These are phyloP conservation scores for Samsoniella hepiali DNA, from an alignment of 2,329 filamentous ascomycete genomes.

Conservation along the genomic window DNA sequence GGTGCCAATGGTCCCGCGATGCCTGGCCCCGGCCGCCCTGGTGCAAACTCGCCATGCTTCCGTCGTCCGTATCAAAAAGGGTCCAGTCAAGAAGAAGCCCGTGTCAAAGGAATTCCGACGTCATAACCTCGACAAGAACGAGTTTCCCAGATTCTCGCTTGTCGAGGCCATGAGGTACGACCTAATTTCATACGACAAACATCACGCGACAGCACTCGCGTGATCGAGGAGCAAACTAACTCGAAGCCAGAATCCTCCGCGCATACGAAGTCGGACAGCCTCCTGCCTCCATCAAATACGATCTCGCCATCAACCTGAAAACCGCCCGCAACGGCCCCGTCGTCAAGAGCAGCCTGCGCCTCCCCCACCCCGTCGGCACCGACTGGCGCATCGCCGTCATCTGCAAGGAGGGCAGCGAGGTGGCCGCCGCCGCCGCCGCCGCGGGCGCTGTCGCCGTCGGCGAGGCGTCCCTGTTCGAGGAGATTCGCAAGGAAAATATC, in stretches of 20 bases:
- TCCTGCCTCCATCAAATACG: slow-evolving; percentile 76
- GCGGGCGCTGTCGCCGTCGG: slow-evolving; percentile 82
- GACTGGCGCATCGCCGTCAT: slow-evolving; percentile 89
- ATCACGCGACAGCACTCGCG: not conserved
- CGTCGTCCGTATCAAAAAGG: slow-evolving; percentile 46
- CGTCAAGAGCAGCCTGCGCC: slow-evolving; percentile 79
- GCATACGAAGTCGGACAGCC: slow-evolving; percentile 86
- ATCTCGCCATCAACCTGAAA: slow-evolving; percentile 77
- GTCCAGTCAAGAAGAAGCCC: slow-evolving; percentile 52
- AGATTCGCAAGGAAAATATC: slow-evolving; percentile 69
- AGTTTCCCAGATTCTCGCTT: slow-evolving; percentile 68
- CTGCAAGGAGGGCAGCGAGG: slow-evolving; percentile 74
- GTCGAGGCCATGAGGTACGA: slow-evolving; percentile 87
- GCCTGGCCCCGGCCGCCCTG: slow-evolving; percentile 44
- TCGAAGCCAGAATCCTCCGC: slow-evolving; percentile 72
- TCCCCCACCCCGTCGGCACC: slow-evolving; percentile 86
- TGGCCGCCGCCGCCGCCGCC: slow-evolving; percentile 68
- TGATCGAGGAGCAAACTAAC: slow-evolving; percentile 17
- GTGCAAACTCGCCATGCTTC: slow-evolving; percentile 43
- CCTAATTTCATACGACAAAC: not conserved
- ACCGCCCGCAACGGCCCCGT: slow-evolving; percentile 83
- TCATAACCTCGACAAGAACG: slow-evolving; percentile 62
- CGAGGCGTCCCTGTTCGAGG: slow-evolving; percentile 79
- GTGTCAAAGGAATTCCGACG: slow-evolving; percentile 63
- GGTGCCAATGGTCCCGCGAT: slow-evolving; percentile 44